These are phyloP conservation scores for Davidsoniella neocaledoniae DNA, from an alignment of 2,329 filamentous ascomycete genomes.

Conservation along the genomic window DNA sequence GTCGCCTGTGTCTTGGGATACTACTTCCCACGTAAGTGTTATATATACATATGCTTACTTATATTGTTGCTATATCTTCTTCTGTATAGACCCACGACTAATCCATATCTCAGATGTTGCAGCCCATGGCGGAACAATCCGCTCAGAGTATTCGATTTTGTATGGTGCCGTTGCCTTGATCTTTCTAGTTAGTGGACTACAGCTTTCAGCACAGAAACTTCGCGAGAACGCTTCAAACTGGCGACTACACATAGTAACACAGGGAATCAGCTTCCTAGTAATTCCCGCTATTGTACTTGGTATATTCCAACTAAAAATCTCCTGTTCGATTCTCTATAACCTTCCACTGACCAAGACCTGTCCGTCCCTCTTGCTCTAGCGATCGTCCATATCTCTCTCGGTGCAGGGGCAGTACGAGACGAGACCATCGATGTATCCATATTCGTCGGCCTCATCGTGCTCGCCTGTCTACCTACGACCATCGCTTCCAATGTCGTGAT, in stretches of 20 bases:
- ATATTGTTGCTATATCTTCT: background rate
- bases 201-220: slow-evolving; percentile 45
- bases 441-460: slow-evolving; percentile 49
- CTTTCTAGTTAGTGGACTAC: slow-evolving; percentile 55
- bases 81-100: slow-evolving; percentile 6
- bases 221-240: slow-evolving; percentile 45
- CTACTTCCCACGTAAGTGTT: slow-evolving; percentile 25
- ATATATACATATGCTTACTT: background rate
- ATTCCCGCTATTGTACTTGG: slow-evolving; percentile 46
- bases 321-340: background rate
- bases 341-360: no score
- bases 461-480: slow-evolving; percentile 54
- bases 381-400: slow-evolving; percentile 30
- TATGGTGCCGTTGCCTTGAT: slow-evolving; percentile 54
- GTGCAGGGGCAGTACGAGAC: slow-evolving; percentile 30
- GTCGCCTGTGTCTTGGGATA: slow-evolving; percentile 32
- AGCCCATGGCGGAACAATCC: slow-evolving; percentile 30
- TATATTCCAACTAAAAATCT: slow-evolving; percentile 16
- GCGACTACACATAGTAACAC: slow-evolving; percentile 50
- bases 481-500: slow-evolving; percentile 60
- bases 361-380: slow-evolving; percentile 16
- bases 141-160: slow-evolving; percentile 41
- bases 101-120: slow-evolving; percentile 26
- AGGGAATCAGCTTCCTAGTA: slow-evolving; percentile 49
- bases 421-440: slow-evolving; percentile 46